Percentiles rank a stretch among this genome's conserved stretches.
Evolutionary conservation across 73 alveolate genomes (phyloP).

Genomic region (Symbiodinium natans): DNA sequence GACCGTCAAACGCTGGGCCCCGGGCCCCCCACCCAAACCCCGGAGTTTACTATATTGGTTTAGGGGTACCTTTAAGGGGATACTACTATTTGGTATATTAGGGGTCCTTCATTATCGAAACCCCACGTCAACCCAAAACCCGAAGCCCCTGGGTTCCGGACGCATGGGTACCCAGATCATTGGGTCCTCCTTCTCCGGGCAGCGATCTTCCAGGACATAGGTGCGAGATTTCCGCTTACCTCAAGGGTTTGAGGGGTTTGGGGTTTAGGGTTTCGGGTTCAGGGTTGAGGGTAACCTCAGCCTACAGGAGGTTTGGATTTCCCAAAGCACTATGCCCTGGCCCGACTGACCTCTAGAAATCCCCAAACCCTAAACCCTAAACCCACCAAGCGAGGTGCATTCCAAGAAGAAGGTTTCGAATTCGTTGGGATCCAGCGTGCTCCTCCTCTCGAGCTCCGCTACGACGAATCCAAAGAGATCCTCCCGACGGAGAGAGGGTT

Average conservation of each 20-base stretch:
- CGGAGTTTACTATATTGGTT: no score
- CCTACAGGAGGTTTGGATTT: no score
- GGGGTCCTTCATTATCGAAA: neutral
- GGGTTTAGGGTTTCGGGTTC: neutral
- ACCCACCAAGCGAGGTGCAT: neutral
- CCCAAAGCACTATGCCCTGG: no score
- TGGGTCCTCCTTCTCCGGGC: slow-evolving; percentile 20
- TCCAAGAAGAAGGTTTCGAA: slow-evolving; percentile 67
- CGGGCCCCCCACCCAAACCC: no score
- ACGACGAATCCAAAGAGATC: slow-evolving; percentile 73
- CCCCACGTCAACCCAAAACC: neutral
- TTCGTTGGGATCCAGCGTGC: slow-evolving; percentile 1
- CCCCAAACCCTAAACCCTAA: neutral
- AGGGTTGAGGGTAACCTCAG: neutral
- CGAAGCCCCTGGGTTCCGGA: neutral
- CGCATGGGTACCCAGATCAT: slow-evolving; percentile 33
- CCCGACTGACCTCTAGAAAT: no score
- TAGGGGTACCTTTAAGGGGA: neutral
- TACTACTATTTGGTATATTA: neutral
- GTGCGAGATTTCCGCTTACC: slow-evolving; percentile 8
- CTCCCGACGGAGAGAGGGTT: no score
- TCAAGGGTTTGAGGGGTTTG: neutral
- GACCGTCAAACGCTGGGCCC: no score
- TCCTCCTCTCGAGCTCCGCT: slow-evolving; percentile 37
- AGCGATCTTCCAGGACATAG: slow-evolving; percentile 6